A percentile compares a stretch with the other conserved stretches of the same genome.
Conservation (phyloP, 345 rosid species). For the Bruguiera gymnorhiza region DNA sequence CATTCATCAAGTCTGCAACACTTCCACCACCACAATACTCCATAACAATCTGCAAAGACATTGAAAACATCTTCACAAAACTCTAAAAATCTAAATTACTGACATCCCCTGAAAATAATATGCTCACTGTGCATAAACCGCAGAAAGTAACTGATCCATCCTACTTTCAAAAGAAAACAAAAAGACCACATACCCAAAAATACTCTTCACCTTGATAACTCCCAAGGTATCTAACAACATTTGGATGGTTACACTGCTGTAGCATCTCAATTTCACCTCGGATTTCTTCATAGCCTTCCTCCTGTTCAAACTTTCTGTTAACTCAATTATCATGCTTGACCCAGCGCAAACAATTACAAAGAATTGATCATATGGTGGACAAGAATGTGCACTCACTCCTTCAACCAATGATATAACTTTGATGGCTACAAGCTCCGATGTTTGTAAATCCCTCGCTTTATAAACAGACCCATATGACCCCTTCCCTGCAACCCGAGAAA, state of each 20-base stretch:
- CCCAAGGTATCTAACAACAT: slow-evolving; percentile 92
- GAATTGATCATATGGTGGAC: slow-evolving; percentile 1
- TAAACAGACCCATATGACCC: slow-evolving; percentile 98
- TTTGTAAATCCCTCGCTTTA: slow-evolving; percentile 88
- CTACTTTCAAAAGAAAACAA: not conserved
- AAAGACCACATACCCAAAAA: slow-evolving; percentile 58
- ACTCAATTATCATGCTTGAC: slow-evolving; percentile 9
- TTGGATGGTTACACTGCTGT: slow-evolving; percentile 96
- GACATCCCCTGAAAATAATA: not conserved
- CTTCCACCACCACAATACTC: slow-evolving; percentile 99
- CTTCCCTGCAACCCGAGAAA: slow-evolving; percentile 62
- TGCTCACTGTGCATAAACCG: not conserved
- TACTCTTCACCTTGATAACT: slow-evolving; percentile 99
- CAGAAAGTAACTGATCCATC: not conserved
- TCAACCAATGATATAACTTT: slow-evolving; percentile 90
- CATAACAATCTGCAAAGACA: slow-evolving; percentile 91
- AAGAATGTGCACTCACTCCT: slow-evolving; percentile 56
- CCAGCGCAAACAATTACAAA: slow-evolving; percentile 3
- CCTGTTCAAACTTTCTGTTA: slow-evolving; percentile 43
- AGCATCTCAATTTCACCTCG: slow-evolving; percentile 99
- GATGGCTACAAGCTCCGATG: slow-evolving; percentile 95
- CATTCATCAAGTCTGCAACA: slow-evolving; percentile 93
- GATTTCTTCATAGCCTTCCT: slow-evolving; percentile 97
- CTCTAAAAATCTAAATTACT: slow-evolving; percentile 4
- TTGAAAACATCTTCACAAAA: slow-evolving; percentile 26